A percentile compares a stretch with the other conserved stretches of the same genome.
Conservation (phyloP, 371 early-diverging fungal species). For the Dipsacomyces acuminosporus region DNA sequence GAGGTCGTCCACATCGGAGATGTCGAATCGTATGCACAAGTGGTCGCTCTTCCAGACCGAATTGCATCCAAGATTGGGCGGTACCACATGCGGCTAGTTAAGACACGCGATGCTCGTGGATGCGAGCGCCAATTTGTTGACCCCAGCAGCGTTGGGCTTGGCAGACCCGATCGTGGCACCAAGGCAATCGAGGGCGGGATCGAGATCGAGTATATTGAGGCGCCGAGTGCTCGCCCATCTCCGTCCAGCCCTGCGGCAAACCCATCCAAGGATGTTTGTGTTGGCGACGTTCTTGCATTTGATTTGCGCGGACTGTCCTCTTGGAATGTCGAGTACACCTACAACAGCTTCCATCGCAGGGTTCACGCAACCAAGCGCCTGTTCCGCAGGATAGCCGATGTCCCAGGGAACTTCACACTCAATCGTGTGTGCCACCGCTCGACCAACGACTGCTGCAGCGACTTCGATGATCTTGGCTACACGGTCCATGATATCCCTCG, state of each 20-base stretch:
- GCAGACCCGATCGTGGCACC: conserved; percentile 8
- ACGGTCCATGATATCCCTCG: conserved; percentile 41
- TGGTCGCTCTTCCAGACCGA: conserved; percentile 27
- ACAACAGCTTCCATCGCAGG: conserved; percentile 26
- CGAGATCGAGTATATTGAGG: conserved; percentile 49
- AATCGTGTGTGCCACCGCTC: conserved; percentile 43
- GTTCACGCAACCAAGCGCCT: conserved; percentile 30
- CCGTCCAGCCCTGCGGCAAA: conserved; percentile 27
- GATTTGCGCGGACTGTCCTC: conserved; percentile 43
- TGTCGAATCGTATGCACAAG: conserved; percentile 25
- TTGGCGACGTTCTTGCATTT: conserved; percentile 46
- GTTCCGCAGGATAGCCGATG: conserved; percentile 44
- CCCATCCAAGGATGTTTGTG: conserved; percentile 35
- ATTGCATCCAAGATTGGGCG: conserved; percentile 41
- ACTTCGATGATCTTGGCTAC: conserved; percentile 38
- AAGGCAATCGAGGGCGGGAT: conserved; percentile 39
- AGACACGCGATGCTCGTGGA: conserved; percentile 39
- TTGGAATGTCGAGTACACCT: conserved; percentile 43
- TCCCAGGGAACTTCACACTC: conserved; percentile 44
- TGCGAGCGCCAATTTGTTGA: conserved; percentile 39
- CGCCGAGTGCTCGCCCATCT: conserved; percentile 40
- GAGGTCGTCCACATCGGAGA: conserved; percentile 34
- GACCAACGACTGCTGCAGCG: conserved; percentile 46
- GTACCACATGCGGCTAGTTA: conserved; percentile 42
- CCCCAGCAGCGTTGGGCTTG: conserved; percentile 20